Percentiles rank a stretch among this genome's conserved stretches.
These are phyloP conservation scores for Aspergillus haitiensis DNA, from an alignment of 495 filamentous ascomycete genomes.

Conservation along the genomic window DNA sequence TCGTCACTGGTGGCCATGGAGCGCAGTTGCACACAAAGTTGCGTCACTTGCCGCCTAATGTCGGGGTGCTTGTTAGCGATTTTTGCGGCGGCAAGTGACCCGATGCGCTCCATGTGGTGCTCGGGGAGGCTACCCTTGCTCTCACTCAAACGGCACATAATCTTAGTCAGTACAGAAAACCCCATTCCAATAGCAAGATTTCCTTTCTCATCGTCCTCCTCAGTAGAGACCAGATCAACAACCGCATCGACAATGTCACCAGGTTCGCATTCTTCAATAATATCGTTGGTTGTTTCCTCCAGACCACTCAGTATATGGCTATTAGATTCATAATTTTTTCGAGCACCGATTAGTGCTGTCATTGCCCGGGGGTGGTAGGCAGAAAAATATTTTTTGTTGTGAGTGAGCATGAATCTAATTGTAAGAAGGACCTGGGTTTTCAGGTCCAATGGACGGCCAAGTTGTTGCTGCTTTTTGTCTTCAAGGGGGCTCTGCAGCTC, in stretches of 20 bases:
- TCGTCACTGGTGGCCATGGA: constrained; percentile 59
- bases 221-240: constrained; percentile 41
- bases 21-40: constrained; percentile 74
- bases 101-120: constrained; percentile 39
- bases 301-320: constrained; percentile 60
- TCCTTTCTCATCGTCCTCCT: constrained; percentile 33
- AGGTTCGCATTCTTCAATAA: constrained; percentile 49
- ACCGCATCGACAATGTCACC: constrained; percentile 52
- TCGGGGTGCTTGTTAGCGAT: constrained; percentile 73
- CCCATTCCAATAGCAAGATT: constrained; percentile 54
- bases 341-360: constrained; percentile 64
- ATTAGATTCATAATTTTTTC: constrained; percentile 52
- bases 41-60: constrained; percentile 73
- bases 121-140: constrained; percentile 24
- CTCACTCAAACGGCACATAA: constrained; percentile 29
- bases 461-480: constrained; percentile 35
- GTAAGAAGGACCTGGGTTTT: constrained; percentile 83
- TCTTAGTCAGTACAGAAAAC: constrained; percentile 55
- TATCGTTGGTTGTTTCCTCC: constrained; percentile 56
- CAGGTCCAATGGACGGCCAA: constrained; percentile 62
- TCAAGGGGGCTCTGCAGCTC: constrained; percentile 63
- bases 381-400: constrained; percentile 63
- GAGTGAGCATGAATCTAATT: constrained; percentile 71
- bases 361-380: constrained; percentile 65
- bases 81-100: constrained; percentile 57